Conservation (phyloP, 495 filamentous ascomycete genomes). For the Trichocladium antarcticum region DNA sequence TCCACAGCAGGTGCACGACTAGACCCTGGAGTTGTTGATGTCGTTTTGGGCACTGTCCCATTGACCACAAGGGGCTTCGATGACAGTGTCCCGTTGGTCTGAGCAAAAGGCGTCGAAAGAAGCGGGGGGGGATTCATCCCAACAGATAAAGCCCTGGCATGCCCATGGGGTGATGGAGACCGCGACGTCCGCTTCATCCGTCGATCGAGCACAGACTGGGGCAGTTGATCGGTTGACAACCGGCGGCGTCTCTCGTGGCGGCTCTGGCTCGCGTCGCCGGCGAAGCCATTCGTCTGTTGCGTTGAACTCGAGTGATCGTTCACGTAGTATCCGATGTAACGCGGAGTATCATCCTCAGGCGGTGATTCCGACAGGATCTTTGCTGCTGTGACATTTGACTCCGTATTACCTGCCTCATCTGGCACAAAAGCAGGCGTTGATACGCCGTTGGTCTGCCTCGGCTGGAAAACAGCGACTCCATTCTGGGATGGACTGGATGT, state of each 20-base stretch:
- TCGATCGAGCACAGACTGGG: constrained; percentile 40
- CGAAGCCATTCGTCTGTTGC: constrained; percentile 23
- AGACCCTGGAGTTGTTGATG: constrained; percentile 8
- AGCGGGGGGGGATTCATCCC: constrained; percentile 33
- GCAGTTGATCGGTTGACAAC: constrained; percentile 40
- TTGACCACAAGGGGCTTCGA: constrained; percentile 39
- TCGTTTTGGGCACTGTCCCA: constrained; percentile 28
- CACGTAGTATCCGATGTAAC: constrained; percentile 33
- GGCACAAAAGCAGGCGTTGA: constrained; percentile 40
- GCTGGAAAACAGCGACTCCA: constrained; percentile 22
- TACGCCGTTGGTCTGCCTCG: constrained; percentile 33
- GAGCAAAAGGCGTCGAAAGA: constrained; percentile 24
- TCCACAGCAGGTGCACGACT: constrained; percentile 20
- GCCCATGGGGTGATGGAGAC: constrained; percentile 44
- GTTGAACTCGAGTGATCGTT: constrained; percentile 26
- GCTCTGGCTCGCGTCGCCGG: constrained; percentile 32
- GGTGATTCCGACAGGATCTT: constrained; percentile 28
- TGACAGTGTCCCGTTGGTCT: constrained; percentile 19
- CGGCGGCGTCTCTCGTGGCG: constrained; percentile 28
- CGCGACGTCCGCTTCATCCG: constrained; percentile 41
- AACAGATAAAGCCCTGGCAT: constrained; percentile 35
- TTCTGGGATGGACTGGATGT: constrained; percentile 21
- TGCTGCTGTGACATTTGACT: constrained; percentile 26
- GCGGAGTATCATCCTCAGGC: constrained; percentile 30
- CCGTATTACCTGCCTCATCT: constrained; percentile 33